Conservation (phyloP, 2,329 filamentous ascomycete species). For the Fulvia fulva region DNA sequence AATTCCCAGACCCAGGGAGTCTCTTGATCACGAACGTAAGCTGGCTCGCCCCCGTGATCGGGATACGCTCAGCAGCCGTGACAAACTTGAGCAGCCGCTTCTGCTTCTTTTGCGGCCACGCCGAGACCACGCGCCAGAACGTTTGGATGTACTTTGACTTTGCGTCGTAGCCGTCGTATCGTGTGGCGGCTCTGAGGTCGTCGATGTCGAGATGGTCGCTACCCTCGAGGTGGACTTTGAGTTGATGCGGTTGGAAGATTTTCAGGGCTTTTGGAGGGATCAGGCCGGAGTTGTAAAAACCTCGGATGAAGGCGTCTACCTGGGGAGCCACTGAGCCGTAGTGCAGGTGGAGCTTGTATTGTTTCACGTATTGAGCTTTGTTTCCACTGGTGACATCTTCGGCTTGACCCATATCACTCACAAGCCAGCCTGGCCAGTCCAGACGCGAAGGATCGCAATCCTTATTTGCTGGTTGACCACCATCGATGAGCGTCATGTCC, state of each 20-base stretch:
- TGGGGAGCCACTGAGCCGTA: conserved; percentile 73
- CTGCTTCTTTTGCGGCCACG: conserved; percentile 65
- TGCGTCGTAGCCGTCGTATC: conserved; percentile 77
- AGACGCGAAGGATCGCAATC: not conserved
- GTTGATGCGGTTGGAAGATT: conserved; percentile 64
- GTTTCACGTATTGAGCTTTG: conserved; percentile 70
- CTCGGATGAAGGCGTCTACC: conserved; percentile 72
- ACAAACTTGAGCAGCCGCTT: conserved; percentile 85
- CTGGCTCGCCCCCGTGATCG: conserved; percentile 77
- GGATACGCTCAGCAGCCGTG: conserved; percentile 85
- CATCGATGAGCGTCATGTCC: not conserved
- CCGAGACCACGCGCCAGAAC: conserved; percentile 79
- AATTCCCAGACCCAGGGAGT: conserved; percentile 63
- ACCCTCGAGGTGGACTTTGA: conserved; percentile 81
- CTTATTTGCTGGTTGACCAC: not conserved
- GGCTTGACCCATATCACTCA: conserved; percentile 32
- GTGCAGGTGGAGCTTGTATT: conserved; percentile 82
- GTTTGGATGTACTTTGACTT: conserved; percentile 65
- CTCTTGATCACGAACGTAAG: conserved; percentile 80
- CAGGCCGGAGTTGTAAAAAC: conserved; percentile 54
- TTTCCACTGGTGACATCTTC: conserved; percentile 82
- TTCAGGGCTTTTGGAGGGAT: conserved; percentile 15
- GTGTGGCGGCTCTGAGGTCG: conserved; percentile 65
- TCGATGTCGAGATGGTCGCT: conserved; percentile 72
- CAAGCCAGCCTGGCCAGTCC: conserved; percentile 55